Conservation (phyloP, 2,329 filamentous ascomycete genomes). For the Botryosphaeria dothidea region DNA sequence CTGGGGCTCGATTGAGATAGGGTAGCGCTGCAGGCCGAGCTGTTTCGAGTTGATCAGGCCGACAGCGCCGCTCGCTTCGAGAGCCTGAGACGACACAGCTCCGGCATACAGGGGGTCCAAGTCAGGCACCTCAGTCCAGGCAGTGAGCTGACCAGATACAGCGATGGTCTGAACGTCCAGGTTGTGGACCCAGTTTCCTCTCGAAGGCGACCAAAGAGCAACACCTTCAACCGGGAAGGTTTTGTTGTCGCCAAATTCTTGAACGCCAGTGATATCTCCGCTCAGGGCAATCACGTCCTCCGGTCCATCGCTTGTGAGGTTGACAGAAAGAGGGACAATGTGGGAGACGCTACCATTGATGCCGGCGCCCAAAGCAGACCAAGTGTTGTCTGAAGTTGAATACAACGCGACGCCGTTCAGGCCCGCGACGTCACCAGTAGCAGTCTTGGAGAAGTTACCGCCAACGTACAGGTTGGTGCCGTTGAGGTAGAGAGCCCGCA, state of each 20-base stretch:
- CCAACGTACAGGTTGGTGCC: constrained; percentile 73
- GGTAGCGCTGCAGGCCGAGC: constrained; percentile 47
- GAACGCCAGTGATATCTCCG: constrained; percentile 74
- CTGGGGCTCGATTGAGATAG: constrained; percentile 52
- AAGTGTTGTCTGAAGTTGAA: constrained; percentile 66
- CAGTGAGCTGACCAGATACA: constrained; percentile 71
- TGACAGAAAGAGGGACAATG: constrained; percentile 77
- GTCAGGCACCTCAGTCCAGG: constrained; percentile 66
- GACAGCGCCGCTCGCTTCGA: constrained; percentile 72
- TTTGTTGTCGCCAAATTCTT: constrained; percentile 64
- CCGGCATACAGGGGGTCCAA: constrained; percentile 75
- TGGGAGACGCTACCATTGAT: constrained; percentile 76
- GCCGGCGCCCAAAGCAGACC: constrained; percentile 80
- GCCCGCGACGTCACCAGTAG: constrained; percentile 60
- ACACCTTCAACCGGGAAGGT: constrained; percentile 70
- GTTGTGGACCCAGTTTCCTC: constrained; percentile 84
- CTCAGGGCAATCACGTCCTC: constrained; percentile 79
- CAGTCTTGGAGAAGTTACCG: constrained; percentile 78
- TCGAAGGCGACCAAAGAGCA: constrained; percentile 87
- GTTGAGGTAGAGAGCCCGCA: constrained; percentile 70
- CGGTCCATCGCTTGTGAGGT: constrained; percentile 66
- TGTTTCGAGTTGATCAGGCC: constrained; percentile 52
- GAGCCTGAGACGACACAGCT: constrained; percentile 74
- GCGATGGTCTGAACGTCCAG: constrained; percentile 63
- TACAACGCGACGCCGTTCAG: constrained; percentile 78